A percentile compares a stretch with the other conserved stretches of the same genome.
Conservation (phyloP, 108 stramenopile species). For the Cyclotella choctawhatcheeana region DNA sequence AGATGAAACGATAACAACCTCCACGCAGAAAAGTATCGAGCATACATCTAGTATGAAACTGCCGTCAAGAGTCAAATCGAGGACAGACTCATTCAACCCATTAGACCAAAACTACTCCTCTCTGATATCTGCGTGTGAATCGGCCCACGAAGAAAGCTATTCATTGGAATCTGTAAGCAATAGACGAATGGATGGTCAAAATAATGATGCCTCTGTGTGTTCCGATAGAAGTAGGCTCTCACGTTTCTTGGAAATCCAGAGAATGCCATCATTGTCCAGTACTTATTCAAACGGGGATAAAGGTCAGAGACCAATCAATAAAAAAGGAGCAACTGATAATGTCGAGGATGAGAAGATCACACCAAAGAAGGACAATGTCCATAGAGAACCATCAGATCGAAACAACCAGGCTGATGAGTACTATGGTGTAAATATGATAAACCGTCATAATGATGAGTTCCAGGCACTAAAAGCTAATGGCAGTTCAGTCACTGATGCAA, state of each 20-base stretch:
- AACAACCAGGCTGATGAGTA: neutral
- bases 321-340: neutral
- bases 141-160: constrained; percentile 1
- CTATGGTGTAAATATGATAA: neutral
- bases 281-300: neutral
- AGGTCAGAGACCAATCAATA: no score
- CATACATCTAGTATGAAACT: neutral
- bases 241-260: neutral
- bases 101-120: constrained; percentile 5
- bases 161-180: neutral
- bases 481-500: constrained; percentile 12
- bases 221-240: neutral
- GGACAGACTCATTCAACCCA: neutral
- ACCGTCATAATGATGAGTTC: neutral
- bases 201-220: neutral
- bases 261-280: neutral
- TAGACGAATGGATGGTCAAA: constrained; percentile 2
- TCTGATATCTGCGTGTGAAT: constrained; percentile 2
- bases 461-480: constrained; percentile 6
- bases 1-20: neutral
- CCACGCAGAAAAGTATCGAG: neutral
- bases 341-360: constrained; percentile 3
- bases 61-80: constrained; percentile 5
- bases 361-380: constrained; percentile 14
- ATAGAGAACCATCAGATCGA: neutral